phyloP scores from a whole-genome alignment of 108 stramenopile genomes.

The Cyclotella sp. region DNA sequence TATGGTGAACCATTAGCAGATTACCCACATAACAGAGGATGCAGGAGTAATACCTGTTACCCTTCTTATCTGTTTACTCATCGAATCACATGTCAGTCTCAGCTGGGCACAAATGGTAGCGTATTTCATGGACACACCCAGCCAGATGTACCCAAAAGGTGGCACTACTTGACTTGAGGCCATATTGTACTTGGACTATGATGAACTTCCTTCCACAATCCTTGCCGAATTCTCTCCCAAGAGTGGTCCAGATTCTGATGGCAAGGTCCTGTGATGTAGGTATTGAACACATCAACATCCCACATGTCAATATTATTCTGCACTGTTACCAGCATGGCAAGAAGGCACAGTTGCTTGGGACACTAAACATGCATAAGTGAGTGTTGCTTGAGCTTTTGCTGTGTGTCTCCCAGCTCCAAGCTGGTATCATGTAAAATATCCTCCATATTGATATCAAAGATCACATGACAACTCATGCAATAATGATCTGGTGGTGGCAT shows the following conservation, averaged over 20 bases:
- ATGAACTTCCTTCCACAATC: slow-evolving; percentile 12
- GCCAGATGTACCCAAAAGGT: slow-evolving; percentile 13
- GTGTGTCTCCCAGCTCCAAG: slow-evolving; percentile 58
- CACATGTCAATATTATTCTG: slow-evolving; percentile 40
- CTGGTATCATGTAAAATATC: slow-evolving; percentile 49
- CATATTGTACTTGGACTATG: slow-evolving; percentile 26
- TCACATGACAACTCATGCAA: not conserved
- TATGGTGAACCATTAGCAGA: slow-evolving; percentile 18
- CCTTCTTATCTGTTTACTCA: not conserved
- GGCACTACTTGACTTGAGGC: slow-evolving; percentile 25
- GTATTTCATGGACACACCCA: slow-evolving; percentile 18
- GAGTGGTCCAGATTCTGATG: slow-evolving; percentile 25
- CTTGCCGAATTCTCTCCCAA: slow-evolving; percentile 38
- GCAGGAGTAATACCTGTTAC: slow-evolving; percentile 35
- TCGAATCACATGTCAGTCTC: slow-evolving; percentile 56
- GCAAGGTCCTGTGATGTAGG: slow-evolving; percentile 47
- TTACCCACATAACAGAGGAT: no score
- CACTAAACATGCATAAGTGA: slow-evolving; percentile 46
- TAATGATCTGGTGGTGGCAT: not conserved
- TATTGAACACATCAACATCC: slow-evolving; percentile 52
- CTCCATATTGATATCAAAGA: slow-evolving; percentile 30
- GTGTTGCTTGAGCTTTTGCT: slow-evolving; percentile 34
- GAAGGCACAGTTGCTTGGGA: slow-evolving; percentile 54
- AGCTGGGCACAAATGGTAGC: slow-evolving; percentile 24
- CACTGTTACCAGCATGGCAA: slow-evolving; percentile 57